These are phyloP conservation scores for Fusarium avenaceum DNA, from an alignment of 2,329 filamentous ascomycete species.

Conservation along the genomic window DNA sequence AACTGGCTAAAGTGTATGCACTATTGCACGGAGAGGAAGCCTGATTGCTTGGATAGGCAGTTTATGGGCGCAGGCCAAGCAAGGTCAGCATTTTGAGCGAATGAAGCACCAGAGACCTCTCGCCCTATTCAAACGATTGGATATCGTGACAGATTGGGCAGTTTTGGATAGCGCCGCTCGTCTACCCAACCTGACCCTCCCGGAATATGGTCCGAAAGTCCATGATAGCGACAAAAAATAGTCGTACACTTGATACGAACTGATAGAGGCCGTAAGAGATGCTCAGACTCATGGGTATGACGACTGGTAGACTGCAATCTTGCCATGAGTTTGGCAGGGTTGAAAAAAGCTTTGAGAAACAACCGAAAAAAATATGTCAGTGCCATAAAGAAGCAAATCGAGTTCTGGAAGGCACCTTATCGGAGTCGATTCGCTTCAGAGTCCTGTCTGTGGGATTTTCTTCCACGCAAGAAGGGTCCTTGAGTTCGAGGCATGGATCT, in stretches of 20 bases:
- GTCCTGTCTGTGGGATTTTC: slow-evolving; percentile 26
- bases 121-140: slow-evolving; percentile 50
- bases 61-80: slow-evolving; percentile 38
- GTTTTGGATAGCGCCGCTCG: slow-evolving; percentile 47
- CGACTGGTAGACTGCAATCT: not conserved
- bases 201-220: slow-evolving; percentile 46
- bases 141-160: slow-evolving; percentile 40
- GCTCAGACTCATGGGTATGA: slow-evolving; percentile 11
- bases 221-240: slow-evolving; percentile 33
- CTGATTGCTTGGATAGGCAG: slow-evolving; percentile 42
- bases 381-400: not conserved
- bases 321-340: not conserved
- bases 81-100: slow-evolving; percentile 40
- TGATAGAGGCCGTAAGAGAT: slow-evolving; percentile 18
- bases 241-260: slow-evolving; percentile 13
- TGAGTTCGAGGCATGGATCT: slow-evolving; percentile 43
- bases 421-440: not conserved
- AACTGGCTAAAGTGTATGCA: slow-evolving; percentile 43
- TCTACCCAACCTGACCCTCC: slow-evolving; percentile 47
- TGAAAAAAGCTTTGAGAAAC: not conserved
- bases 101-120: slow-evolving; percentile 32
- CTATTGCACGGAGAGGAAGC: slow-evolving; percentile 19
- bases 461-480: slow-evolving; percentile 31
- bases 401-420: not conserved
- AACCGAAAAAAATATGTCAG: not conserved